phyloP scores from a whole-genome alignment of 768 basidiomycete genomes.

The Leccinum rimulosum region DNA sequence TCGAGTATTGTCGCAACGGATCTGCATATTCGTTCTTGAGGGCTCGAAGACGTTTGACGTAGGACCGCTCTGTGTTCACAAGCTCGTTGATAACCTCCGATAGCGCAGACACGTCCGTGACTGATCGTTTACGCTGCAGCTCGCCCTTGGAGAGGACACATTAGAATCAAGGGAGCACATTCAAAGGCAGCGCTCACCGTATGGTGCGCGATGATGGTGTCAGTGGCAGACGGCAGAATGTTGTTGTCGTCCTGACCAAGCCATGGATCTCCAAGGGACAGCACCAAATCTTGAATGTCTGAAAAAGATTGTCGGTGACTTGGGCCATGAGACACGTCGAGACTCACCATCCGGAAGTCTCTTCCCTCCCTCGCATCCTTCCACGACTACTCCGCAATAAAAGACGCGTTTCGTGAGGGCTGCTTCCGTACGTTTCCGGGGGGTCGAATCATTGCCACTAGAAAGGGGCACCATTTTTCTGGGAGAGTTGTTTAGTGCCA shows the following conservation, averaged over 20 bases:
- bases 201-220: slow-evolving; percentile 37
- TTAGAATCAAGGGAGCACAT: slow-evolving; percentile 10
- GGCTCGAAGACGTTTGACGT: slow-evolving; percentile 77
- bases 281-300: slow-evolving; percentile 80
- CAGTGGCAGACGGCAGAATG: slow-evolving; percentile 43
- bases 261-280: slow-evolving; percentile 72
- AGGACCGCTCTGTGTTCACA: slow-evolving; percentile 84
- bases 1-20: slow-evolving; percentile 83
- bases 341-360: slow-evolving; percentile 63
- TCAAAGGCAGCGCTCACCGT: slow-evolving; percentile 39
- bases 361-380: slow-evolving; percentile 71
- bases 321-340: not conserved
- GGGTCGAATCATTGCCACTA: slow-evolving; percentile 58
- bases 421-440: slow-evolving; percentile 38
- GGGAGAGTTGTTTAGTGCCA: slow-evolving; percentile 69
- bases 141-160: slow-evolving; percentile 18
- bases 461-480: slow-evolving; percentile 72
- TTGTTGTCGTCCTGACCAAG: slow-evolving; percentile 48
- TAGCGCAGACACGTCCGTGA: slow-evolving; percentile 64
- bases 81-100: slow-evolving; percentile 81
- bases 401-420: slow-evolving; percentile 76
- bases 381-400: slow-evolving; percentile 87
- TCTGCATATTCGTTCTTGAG: slow-evolving; percentile 90
- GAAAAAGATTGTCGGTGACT: slow-evolving; percentile 14
- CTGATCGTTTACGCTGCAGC: slow-evolving; percentile 49